phyloP scores from a whole-genome alignment of 768 basidiomycete species.

The Tulasnella sp. region DNA sequence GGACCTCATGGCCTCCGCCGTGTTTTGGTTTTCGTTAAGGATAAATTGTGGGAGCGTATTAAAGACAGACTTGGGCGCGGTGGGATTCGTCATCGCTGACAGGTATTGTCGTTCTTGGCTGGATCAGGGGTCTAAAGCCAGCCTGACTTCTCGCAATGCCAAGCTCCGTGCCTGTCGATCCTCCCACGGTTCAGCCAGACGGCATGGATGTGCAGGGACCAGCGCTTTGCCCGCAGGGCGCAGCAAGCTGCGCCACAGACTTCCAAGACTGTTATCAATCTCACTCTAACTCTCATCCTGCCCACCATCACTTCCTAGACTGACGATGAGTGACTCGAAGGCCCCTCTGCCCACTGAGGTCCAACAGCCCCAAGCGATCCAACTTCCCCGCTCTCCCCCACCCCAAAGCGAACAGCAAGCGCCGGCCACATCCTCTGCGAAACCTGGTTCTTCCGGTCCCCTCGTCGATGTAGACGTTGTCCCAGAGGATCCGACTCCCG shows the following conservation, averaged over 20 bases:
- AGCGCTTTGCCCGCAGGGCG: not conserved
- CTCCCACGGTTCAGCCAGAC: not conserved
- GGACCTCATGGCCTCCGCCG: too few species aligned
- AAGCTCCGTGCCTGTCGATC: not conserved
- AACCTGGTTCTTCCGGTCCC: not conserved
- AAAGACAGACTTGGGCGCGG: too few species aligned
- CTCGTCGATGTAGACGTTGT: constrained; percentile 7
- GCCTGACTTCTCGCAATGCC: too few species aligned
- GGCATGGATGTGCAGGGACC: not conserved
- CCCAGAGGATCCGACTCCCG: not conserved
- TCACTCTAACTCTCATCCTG: not conserved
- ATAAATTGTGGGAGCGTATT: too few species aligned
- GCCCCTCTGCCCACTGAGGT: not conserved
- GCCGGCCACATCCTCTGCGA: not conserved
- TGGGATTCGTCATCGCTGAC: too few species aligned
- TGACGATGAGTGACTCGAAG: constrained; percentile 5
- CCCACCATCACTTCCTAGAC: not conserved
- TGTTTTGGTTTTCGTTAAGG: too few species aligned
- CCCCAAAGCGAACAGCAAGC: not conserved
- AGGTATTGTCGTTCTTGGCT: too few species aligned
- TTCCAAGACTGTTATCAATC: not conserved
- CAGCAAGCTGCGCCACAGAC: not conserved
- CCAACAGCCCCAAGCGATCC: not conserved
- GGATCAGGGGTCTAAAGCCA: too few species aligned
- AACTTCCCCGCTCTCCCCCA: not conserved